These are phyloP conservation scores for Guillardia theta DNA, from an alignment of 78 protist genomes.

Conservation along the genomic window DNA sequence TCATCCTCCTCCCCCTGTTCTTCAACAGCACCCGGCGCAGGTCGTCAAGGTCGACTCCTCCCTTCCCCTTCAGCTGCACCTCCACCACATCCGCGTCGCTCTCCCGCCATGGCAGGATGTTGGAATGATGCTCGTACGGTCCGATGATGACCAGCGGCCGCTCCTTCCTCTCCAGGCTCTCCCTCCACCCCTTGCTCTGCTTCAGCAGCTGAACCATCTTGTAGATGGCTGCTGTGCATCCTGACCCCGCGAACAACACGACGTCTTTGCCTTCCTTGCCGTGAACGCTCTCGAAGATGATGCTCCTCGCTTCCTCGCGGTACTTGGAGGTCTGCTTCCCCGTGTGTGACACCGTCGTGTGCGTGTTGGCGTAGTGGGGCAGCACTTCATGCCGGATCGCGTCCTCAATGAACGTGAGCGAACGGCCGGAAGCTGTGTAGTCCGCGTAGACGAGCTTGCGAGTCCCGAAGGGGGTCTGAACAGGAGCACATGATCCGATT, in stretches of 20 bases:
- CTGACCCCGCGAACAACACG: conserved; percentile 70
- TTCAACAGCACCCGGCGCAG: neutral
- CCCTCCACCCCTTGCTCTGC: neutral
- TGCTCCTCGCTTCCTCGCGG: neutral
- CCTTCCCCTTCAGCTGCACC: neutral
- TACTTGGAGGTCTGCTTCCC: conserved; percentile 10
- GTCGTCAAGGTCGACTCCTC: neutral
- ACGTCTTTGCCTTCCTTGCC: conserved; percentile 38
- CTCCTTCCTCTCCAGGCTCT: neutral
- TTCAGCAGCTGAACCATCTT: conserved; percentile 49
- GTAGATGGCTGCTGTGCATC: conserved; percentile 72
- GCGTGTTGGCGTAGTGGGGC: conserved; percentile 88
- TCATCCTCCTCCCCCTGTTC: neutral
- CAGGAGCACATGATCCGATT: neutral
- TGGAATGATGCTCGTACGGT: conserved; percentile 91
- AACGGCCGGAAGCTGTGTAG: conserved; percentile 71
- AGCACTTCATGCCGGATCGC: conserved; percentile 44
- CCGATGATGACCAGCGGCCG: conserved; percentile 61
- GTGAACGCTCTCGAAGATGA: neutral
- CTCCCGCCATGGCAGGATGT: conserved; percentile 90
- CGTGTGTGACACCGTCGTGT: conserved; percentile 69
- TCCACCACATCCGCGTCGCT: conserved; percentile 46
- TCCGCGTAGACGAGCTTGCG: neutral
- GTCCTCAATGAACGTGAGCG: conserved; percentile 65
- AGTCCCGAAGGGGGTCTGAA: neutral